A percentile compares a stretch with the other conserved stretches of the same genome.
Conservation (phyloP, 208 protist genomes). For the Borovskyia barvae region DNA sequence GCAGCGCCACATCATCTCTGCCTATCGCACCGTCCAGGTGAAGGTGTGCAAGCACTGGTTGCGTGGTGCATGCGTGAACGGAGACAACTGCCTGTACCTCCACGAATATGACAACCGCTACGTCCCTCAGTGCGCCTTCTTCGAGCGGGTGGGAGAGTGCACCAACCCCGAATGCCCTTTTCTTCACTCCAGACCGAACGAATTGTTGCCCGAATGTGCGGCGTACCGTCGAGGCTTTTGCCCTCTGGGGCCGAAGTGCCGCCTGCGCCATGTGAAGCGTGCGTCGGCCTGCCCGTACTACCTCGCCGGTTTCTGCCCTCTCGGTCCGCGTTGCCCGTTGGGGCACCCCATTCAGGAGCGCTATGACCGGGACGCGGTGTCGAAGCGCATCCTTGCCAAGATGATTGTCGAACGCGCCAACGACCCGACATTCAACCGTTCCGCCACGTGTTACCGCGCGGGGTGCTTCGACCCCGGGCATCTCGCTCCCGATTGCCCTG, state of each 20-base stretch:
- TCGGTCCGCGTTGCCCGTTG: conserved; percentile 92
- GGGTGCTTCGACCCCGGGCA: conserved; percentile 88
- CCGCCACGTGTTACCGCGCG: conserved; percentile 70
- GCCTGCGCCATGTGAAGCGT: conserved; percentile 81
- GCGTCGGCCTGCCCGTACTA: conserved; percentile 87
- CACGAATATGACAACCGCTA: conserved; percentile 95
- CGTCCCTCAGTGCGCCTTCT: conserved; percentile 96
- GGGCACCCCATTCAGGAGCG: conserved; percentile 90
- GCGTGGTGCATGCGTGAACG: conserved; percentile 95
- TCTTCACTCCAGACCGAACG: conserved; percentile 84
- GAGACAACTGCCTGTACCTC: conserved; percentile 94
- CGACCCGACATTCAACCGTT: conserved; percentile 73
- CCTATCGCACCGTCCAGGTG: conserved; percentile 56
- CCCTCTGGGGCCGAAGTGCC: conserved; percentile 84
- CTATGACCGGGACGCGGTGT: conserved; percentile 73
- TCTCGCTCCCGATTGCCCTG: conserved; percentile 77
- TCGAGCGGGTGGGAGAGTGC: conserved; percentile 94
- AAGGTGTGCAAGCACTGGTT: conserved; percentile 98
- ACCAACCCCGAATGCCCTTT: conserved; percentile 97
- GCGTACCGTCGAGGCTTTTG: conserved; percentile 92
- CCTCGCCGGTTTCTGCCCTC: conserved; percentile 94
- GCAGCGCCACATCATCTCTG: conserved; percentile 89
- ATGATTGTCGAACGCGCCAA: conserved; percentile 68
- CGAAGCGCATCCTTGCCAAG: conserved; percentile 53
- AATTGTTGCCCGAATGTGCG: conserved; percentile 82